phyloP scores from a whole-genome alignment of 176 grass and related monocot genomes.

The Eleusine indica region DNA sequence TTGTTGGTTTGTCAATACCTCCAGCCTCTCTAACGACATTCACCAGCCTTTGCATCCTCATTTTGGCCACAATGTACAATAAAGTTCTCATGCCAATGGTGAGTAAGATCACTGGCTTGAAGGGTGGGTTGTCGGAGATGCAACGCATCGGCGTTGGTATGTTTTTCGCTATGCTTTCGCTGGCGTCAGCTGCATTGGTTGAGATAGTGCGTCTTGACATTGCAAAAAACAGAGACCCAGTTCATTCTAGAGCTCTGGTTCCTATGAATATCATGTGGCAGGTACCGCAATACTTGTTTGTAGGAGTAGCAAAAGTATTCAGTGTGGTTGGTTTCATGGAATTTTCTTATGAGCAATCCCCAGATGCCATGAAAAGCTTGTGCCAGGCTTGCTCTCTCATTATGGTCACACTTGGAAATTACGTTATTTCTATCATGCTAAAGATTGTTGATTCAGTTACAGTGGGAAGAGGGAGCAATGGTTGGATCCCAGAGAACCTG shows the following conservation, averaged over 20 bases:
- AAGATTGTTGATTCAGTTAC: background rate
- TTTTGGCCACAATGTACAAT: conserved; percentile 40
- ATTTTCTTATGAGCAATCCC: conserved; percentile 31
- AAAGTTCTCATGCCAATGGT: conserved; percentile 34
- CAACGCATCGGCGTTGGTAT: conserved; percentile 53
- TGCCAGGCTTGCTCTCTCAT: conserved; percentile 15
- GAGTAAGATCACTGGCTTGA: conserved; percentile 42
- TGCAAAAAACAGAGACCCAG: background rate
- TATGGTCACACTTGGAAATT: conserved; percentile 1
- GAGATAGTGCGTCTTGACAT: conserved; percentile 42
- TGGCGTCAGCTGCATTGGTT: conserved; percentile 36
- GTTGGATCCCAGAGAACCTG: conserved; percentile 15
- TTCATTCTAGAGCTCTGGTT: background rate
- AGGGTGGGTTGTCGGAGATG: conserved; percentile 42
- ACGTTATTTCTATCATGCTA: conserved; percentile 8
- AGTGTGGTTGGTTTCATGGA: conserved; percentile 18
- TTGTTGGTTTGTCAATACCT: conserved; percentile 29
- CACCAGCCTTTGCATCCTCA: conserved; percentile 37
- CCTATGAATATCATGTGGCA: conserved; percentile 32
- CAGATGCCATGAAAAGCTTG: conserved; percentile 35
- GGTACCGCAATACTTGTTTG: conserved; percentile 18
- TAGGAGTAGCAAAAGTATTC: conserved; percentile 16
- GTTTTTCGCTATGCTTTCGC: conserved; percentile 28
- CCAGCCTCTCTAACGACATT: conserved; percentile 54
- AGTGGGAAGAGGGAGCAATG: background rate